Evolutionary conservation across 2,329 filamentous ascomycete species (phyloP).

Genomic region (Fusarium sp.): DNA sequence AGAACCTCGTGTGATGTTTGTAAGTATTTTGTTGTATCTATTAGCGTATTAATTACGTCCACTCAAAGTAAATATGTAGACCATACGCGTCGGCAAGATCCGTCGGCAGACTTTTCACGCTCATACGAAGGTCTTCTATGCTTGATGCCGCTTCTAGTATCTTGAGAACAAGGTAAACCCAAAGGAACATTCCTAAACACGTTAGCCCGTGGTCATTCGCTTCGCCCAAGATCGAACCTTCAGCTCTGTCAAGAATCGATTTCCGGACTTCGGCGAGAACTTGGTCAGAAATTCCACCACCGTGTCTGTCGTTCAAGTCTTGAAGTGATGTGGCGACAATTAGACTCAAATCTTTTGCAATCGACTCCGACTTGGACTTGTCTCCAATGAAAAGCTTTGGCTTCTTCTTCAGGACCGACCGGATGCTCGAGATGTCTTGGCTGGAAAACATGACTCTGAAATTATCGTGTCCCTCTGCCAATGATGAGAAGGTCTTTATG

Average conservation of each 20-base stretch:
- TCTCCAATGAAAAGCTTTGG: background rate
- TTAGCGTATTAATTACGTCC: no score
- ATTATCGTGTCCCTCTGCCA: background rate
- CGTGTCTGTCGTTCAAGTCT: background rate
- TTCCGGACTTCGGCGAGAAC: background rate
- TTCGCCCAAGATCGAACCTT: background rate
- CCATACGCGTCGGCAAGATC: slow-evolving; percentile 9
- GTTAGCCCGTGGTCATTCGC: no score
- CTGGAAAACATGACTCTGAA: background rate
- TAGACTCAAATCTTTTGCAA: background rate
- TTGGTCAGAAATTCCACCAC: background rate
- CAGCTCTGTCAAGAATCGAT: background rate
- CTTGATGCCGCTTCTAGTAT: background rate
- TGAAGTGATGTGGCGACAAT: background rate
- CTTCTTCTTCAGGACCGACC: background rate
- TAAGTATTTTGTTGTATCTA: background rate
- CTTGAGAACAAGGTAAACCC: slow-evolving; percentile 7
- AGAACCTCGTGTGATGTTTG: slow-evolving; percentile 2
- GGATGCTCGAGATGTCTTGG: background rate
- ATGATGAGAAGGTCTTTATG: background rate
- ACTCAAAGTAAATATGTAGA: no score
- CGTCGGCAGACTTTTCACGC: slow-evolving; percentile 1
- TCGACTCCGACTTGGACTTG: background rate
- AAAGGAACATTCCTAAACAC: slow-evolving; percentile 13
- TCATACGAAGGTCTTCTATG: background rate